Evolutionary conservation across 345 rosid species (phyloP), one percentile per base, ranked within the genome.

Genomic region (Brassica napus): DNA sequence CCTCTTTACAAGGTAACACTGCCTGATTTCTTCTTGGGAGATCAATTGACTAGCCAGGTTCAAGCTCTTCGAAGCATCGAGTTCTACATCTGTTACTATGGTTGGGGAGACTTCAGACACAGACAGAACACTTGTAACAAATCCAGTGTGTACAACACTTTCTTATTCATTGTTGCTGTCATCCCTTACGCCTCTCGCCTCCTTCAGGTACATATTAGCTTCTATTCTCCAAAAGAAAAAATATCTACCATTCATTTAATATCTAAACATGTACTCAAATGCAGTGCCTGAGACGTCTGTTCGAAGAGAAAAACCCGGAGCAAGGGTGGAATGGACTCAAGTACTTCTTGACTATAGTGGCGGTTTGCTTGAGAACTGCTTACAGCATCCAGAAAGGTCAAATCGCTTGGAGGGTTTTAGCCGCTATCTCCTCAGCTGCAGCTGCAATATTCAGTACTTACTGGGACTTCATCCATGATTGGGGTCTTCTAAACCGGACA

Each of bases 301-400:
- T 49, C 15, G 57, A 49, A 2, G 57, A 49, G 57, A 49, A 49
- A n/a, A 49, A 49, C 57, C 57, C 57, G 57, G 57, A 49, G 57
- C 57, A 49, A 49, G 57, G 57, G 57, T 49, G 57, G 57, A 49
- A 49, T n/a, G 57, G 57, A 49, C 57, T 49, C 57, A 49, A 49
- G 57, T 49, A 49, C 57, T 49, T 49, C 18, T 49, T 49, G 57
- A 49, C 57, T n/a, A 49, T 49, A 49, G 57, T 49, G 18, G 57
- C 57, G 8, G 57, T 49, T n/a, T 49, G 57, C 18, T 49, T 49
- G 18, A 49, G 57, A 49, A 49, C 57, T n/a, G 57, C 57, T 49
- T 49, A 49, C 2, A 49, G 57, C 5, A 49, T 49, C 18, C 57
- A 49, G 18, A 49, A 49, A 49, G 18, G 18, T 49, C 57, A 49